Conservation (phyloP, 805 yeast genomes). For the Candida quercuum region DNA sequence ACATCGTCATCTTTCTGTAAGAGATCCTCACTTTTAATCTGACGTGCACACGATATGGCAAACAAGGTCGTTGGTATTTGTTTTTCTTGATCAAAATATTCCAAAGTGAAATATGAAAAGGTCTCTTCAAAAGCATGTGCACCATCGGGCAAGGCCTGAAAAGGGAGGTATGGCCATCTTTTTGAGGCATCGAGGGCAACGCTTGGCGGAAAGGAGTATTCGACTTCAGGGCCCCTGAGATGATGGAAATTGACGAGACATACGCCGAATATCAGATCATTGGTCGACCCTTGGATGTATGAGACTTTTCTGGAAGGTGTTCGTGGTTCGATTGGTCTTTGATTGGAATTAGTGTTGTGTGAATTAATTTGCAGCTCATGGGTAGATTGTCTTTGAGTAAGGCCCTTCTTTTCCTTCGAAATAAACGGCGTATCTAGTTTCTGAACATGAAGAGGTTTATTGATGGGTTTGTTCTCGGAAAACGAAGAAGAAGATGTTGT, state of each 20-base stretch:
- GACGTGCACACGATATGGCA: conserved; percentile 92
- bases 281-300: conserved; percentile 14
- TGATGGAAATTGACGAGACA: conserved; percentile 94
- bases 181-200: conserved; percentile 29
- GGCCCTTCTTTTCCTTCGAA: background rate
- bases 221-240: conserved; percentile 89
- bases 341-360: too few species aligned
- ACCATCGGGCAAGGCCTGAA: conserved; percentile 95
- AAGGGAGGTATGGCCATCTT: conserved; percentile 84
- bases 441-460: too few species aligned
- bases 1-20: conserved; percentile 53
- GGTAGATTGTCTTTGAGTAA: background rate
- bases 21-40: conserved; percentile 60
- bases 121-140: conserved; percentile 92
- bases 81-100: conserved; percentile 49
- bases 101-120: conserved; percentile 81
- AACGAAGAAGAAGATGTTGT: conserved; percentile 1
- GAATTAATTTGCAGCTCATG: too few species aligned
- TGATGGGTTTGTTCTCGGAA: background rate
- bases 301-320: conserved; percentile 14
- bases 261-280: conserved; percentile 61
- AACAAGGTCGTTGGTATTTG: conserved; percentile 62
- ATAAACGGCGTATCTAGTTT: background rate
- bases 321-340: background rate
- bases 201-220: conserved; percentile 64